Conservation (phyloP, 441 rosid species). For the Kokia cookei region DNA sequence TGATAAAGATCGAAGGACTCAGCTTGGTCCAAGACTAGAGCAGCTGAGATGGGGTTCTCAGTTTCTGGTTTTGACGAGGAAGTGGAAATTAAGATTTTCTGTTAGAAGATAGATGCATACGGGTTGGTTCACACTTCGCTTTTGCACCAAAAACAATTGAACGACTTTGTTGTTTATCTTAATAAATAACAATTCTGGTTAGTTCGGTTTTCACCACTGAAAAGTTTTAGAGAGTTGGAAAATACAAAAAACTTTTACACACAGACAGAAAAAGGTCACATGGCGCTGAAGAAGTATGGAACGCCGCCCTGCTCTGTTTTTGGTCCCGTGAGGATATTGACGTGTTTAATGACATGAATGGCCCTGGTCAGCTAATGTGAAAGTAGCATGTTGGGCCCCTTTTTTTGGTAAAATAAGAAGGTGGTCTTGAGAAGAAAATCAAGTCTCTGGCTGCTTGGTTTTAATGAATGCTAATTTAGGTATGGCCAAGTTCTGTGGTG, state of each 20-base stretch:
- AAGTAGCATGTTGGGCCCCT: not conserved
- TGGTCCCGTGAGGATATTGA: not conserved
- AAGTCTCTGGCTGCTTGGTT: not conserved
- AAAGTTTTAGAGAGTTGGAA: not conserved
- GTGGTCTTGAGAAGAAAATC: not conserved
- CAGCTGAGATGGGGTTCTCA: slow-evolving; percentile 53
- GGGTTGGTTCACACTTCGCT: slow-evolving; percentile 38
- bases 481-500: not conserved
- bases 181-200: not conserved
- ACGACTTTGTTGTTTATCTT: not conserved
- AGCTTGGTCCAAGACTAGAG: not conserved
- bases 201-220: not conserved
- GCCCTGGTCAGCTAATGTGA: not conserved
- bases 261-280: slow-evolving; percentile 8
- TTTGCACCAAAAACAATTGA: slow-evolving; percentile 12
- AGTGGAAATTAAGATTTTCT: slow-evolving; percentile 44
- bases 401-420: slow-evolving; percentile 4
- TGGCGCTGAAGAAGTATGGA: slow-evolving; percentile 21
- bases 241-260: not conserved
- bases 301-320: slow-evolving; percentile 17
- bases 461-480: not conserved
- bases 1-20: not conserved
- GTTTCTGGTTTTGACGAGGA: slow-evolving; percentile 29
- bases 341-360: not conserved
- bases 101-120: slow-evolving; percentile 13